Evolutionary conservation across 192 early-diverging fungal species (phyloP).

Genomic region (Linnemannia elongata): DNA sequence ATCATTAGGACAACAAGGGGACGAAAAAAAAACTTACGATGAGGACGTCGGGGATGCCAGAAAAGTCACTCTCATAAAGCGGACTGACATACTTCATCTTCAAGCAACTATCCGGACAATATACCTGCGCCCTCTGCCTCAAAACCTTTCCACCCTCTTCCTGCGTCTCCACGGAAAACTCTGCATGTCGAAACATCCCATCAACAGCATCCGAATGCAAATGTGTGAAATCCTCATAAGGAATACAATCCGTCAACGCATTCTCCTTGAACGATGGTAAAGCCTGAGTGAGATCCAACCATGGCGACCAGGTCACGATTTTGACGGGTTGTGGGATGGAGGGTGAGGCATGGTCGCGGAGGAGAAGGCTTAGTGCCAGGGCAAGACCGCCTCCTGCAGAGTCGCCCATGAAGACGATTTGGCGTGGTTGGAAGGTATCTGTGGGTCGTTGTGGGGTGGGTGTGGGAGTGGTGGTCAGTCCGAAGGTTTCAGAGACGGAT

Average conservation of each 20-base stretch:
- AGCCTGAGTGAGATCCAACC: conserved; percentile 69
- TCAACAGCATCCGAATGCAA: conserved; percentile 30
- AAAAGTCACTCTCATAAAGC: conserved; percentile 49
- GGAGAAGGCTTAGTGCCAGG: conserved; percentile 61
- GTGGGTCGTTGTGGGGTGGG: neutral
- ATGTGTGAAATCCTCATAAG: conserved; percentile 51
- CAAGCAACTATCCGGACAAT: conserved; percentile 55
- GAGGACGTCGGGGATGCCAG: conserved; percentile 57
- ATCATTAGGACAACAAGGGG: neutral
- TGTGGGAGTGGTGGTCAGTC: conserved; percentile 44
- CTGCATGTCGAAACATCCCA: conserved; percentile 47
- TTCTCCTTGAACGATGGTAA: conserved; percentile 61
- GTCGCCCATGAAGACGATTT: conserved; percentile 75
- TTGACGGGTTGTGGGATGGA: conserved; percentile 66
- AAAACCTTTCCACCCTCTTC: conserved; percentile 21
- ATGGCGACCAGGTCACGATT: conserved; percentile 73
- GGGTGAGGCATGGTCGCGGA: conserved; percentile 61
- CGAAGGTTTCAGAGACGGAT: conserved; percentile 52
- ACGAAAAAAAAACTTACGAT: conserved; percentile 59
- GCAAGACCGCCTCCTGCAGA: conserved; percentile 76
- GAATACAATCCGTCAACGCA: conserved; percentile 60
- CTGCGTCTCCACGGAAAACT: neutral
- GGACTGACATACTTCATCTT: conserved; percentile 62
- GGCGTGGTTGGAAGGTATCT: conserved; percentile 49
- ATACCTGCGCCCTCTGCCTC: conserved; percentile 42